A percentile compares a stretch with the other conserved stretches of the same genome.
phyloP scores from a whole-genome alignment of 371 early-diverging fungal species.

The Rhizopus stolonifer region DNA sequence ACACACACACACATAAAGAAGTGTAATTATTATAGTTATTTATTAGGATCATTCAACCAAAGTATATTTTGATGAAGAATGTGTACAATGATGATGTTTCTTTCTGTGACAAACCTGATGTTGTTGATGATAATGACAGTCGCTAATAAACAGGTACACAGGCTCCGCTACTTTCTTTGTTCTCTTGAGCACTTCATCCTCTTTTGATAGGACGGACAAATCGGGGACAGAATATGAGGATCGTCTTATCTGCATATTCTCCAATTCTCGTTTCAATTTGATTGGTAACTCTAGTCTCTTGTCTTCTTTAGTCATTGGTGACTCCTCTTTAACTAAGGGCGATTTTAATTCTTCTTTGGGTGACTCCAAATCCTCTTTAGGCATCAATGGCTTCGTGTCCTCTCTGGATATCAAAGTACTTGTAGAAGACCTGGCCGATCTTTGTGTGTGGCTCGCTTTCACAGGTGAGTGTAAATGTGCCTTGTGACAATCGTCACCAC shows the following conservation, averaged over 20 bases:
- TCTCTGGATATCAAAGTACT: conserved; percentile 6
- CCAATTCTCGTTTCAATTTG: conserved; percentile 19
- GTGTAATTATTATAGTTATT: too few species aligned
- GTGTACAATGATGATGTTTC: background rate
- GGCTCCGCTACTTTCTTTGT: background rate
- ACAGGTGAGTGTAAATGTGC: too few species aligned
- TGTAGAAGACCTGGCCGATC: conserved; percentile 11
- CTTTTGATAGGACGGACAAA: conserved; percentile 3
- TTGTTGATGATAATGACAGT: background rate
- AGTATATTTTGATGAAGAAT: background rate
- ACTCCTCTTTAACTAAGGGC: background rate
- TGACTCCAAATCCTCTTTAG: too few species aligned
- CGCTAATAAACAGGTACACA: too few species aligned
- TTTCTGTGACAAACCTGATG: background rate
- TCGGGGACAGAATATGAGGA: conserved; percentile 26
- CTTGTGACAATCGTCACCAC: too few species aligned
- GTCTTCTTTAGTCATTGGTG: background rate
- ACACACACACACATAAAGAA: too few species aligned
- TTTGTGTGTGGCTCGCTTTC: too few species aligned
- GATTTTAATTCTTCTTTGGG: too few species aligned
- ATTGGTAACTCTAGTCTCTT: conserved; percentile 7
- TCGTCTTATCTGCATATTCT: conserved; percentile 16
- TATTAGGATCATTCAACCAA: too few species aligned
- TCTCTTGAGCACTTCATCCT: background rate
- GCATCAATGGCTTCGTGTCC: too few species aligned